Evolutionary conservation across 495 filamentous ascomycete species (phyloP).

Genomic region (Aspergillus sparsus): DNA sequence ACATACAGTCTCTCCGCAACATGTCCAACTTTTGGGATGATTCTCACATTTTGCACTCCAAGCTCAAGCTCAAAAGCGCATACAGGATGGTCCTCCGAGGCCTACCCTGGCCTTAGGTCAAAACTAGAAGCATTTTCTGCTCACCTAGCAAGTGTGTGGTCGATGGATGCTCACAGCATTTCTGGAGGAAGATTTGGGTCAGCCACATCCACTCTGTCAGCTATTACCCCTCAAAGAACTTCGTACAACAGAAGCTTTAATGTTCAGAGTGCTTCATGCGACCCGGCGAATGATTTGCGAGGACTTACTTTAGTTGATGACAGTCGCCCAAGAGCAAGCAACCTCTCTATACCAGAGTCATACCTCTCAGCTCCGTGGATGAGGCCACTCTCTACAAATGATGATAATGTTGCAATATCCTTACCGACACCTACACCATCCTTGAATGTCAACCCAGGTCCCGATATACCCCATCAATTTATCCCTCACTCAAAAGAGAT

Average conservation of each 20-base stretch:
- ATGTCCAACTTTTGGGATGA: constrained; percentile 39
- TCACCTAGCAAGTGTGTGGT: constrained; percentile 40
- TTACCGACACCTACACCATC: constrained; percentile 39
- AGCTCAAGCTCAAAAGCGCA: neutral
- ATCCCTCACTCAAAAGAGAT: constrained; percentile 26
- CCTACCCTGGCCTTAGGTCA: constrained; percentile 34
- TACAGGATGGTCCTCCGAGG: constrained; percentile 22
- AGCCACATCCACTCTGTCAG: neutral
- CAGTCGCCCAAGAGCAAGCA: constrained; percentile 1
- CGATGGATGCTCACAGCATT: neutral
- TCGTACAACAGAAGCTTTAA: constrained; percentile 2
- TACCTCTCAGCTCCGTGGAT: constrained; percentile 38
- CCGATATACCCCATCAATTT: constrained; percentile 26
- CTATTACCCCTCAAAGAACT: constrained; percentile 10
- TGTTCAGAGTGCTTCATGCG: constrained; percentile 4
- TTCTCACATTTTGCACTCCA: constrained; percentile 32
- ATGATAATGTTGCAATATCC: constrained; percentile 32
- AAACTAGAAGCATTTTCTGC: constrained; percentile 36
- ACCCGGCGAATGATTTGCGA: constrained; percentile 2
- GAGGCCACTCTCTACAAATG: constrained; percentile 31
- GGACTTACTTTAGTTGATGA: constrained; percentile 16
- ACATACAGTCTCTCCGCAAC: constrained; percentile 43
- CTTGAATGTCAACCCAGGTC: constrained; percentile 29
- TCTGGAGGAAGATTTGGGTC: neutral
- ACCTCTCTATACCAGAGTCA: constrained; percentile 25